Percentiles rank a stretch among this genome's conserved stretches.
Evolutionary conservation across 805 yeast genomes (phyloP).

Genomic region (Priceomyces melissophilus): DNA sequence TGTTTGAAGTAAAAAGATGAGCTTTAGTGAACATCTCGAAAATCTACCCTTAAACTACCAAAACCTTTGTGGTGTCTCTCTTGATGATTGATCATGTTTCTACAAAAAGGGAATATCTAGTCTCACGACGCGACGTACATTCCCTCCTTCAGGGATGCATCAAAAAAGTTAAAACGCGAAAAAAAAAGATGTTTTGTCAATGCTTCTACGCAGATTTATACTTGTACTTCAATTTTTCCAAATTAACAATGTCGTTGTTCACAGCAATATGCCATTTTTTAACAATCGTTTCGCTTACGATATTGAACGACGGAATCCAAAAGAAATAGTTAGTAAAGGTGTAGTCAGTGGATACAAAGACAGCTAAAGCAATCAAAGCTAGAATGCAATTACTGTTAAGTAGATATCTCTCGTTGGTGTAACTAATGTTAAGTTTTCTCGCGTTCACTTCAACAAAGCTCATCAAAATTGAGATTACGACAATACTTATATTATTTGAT

Average conservation of each 20-base stretch:
- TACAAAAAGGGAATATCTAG: too few relatives aligned
- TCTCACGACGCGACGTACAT: too few relatives aligned
- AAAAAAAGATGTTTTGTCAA: background rate
- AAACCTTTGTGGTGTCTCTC: too few relatives aligned
- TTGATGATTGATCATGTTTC: too few relatives aligned
- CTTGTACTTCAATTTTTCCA: constrained; percentile 14
- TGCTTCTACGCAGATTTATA: constrained; percentile 13
- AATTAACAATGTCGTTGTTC: constrained; percentile 8
- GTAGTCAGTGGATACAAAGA: background rate
- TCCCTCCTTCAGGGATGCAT: too few relatives aligned
- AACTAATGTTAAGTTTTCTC: background rate
- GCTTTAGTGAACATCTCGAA: too few relatives aligned
- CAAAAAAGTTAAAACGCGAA: background rate
- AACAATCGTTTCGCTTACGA: constrained; percentile 6
- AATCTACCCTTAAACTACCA: too few relatives aligned
- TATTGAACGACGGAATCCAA: constrained; percentile 11
- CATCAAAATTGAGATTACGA: constrained; percentile 4
- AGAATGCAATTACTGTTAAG: constrained; percentile 2
- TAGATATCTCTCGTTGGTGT: background rate
- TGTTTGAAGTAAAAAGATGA: too few relatives aligned
- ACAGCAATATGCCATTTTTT: constrained; percentile 8
- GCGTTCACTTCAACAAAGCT: constrained; percentile 4
- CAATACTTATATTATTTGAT: background rate
- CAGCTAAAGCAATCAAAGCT: background rate
- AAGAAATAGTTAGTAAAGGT: constrained; percentile 1